Conservation (phyloP, 371 early-diverging fungal species). For the Lichtheimia ramosa region DNA sequence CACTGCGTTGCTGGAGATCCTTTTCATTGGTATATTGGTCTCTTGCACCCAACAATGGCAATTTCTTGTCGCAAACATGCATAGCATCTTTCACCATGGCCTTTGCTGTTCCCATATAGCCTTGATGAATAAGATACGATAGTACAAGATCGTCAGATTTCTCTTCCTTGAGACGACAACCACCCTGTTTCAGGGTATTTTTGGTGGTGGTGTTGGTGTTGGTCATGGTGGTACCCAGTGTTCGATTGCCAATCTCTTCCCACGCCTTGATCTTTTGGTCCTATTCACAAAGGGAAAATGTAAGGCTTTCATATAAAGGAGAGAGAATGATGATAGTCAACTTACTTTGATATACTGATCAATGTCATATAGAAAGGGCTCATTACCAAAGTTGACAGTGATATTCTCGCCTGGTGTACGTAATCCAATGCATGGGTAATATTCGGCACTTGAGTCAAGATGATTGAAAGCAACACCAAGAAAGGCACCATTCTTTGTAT, state of each 20-base stretch:
- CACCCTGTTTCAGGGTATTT: too few species aligned
- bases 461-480: conserved; percentile 60
- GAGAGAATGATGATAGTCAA: too few species aligned
- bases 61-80: conserved; percentile 20
- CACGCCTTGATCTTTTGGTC: conserved; percentile 3
- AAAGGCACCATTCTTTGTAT: conserved; percentile 86
- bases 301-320: background rate
- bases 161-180: background rate
- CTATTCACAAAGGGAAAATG: background rate
- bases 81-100: conserved; percentile 47
- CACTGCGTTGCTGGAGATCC: conserved; percentile 29
- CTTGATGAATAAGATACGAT: conserved; percentile 77
- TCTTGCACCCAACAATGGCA: conserved; percentile 22
- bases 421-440: conserved; percentile 88
- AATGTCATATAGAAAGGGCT: conserved; percentile 83
- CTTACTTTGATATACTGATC: conserved; percentile 63
- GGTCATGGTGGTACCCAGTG: background rate
- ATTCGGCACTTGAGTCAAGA: conserved; percentile 30
- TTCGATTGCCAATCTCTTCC: conserved; percentile 1
- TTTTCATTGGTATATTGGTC: conserved; percentile 18
- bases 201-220: too few species aligned
- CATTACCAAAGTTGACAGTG: conserved; percentile 86
- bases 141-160: conserved; percentile 63
- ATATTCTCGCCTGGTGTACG: conserved; percentile 83
- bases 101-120: conserved; percentile 70